A percentile compares a stretch with the other conserved stretches of the same genome.
Evolutionary conservation across 2,329 filamentous ascomycete species (phyloP).

Genomic region (Cercospora sp.): DNA sequence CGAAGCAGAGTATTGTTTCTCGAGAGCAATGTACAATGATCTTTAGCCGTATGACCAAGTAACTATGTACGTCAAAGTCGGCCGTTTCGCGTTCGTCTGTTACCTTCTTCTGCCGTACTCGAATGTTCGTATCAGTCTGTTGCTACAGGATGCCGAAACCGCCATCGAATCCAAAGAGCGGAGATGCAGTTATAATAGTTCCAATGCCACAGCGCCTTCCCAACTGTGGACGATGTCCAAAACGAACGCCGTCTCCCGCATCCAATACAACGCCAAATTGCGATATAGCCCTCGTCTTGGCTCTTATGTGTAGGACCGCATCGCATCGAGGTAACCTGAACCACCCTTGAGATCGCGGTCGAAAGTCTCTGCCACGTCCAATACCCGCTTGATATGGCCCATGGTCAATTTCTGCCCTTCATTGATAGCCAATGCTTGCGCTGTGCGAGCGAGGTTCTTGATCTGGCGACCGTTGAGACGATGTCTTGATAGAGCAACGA

Average conservation of each 20-base stretch:
- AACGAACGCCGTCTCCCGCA: not conserved
- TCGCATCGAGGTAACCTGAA: constrained; percentile 75
- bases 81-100: not conserved
- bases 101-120: constrained; percentile 1
- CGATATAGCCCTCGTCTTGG: not conserved
- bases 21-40: not conserved
- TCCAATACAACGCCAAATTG: not conserved
- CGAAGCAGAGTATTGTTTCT: not conserved
- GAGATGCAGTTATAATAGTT: not conserved
- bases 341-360: constrained; percentile 81
- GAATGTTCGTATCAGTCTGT: not conserved
- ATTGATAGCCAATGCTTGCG: constrained; percentile 77
- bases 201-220: not conserved
- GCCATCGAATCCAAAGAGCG: not conserved
- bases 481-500: constrained; percentile 64
- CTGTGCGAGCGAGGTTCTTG: constrained; percentile 83
- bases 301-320: constrained; percentile 69
- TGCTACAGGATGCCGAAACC: not conserved
- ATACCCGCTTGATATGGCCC: constrained; percentile 75
- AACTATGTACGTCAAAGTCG: not conserved
- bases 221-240: not conserved
- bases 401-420: constrained; percentile 71
- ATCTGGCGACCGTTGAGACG: constrained; percentile 73
- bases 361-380: constrained; percentile 82
- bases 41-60: not conserved